These are phyloP conservation scores for Cruciata laevipes DNA, from an alignment of 257 asterid species.

Conservation along the genomic window DNA sequence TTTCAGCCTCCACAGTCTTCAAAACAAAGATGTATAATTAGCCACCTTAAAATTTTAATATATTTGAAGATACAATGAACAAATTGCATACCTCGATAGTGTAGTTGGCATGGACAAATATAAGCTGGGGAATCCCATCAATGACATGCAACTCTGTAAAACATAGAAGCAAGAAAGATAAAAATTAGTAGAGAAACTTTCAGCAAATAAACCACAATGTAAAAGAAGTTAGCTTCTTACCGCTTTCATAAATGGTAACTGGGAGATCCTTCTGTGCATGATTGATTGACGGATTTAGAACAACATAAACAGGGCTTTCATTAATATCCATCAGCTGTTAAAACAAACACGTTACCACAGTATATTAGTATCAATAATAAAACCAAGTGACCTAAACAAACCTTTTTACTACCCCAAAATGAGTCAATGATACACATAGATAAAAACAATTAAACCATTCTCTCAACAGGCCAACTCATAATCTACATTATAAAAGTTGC, in stretches of 20 bases:
- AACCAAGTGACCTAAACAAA: neutral
- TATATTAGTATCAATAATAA: conserved; percentile 1
- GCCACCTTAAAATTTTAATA: conserved; percentile 2
- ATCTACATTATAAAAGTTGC: neutral
- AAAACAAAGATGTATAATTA: conserved; percentile 14
- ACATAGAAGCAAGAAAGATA: conserved; percentile 14
- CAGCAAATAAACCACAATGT: conserved; percentile 8
- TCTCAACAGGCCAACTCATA: neutral
- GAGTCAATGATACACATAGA: neutral
- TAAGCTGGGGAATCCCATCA: conserved; percentile 91
- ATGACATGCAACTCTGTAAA: conserved; percentile 72
- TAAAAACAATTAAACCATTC: neutral
- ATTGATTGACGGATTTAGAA: conserved; percentile 87
- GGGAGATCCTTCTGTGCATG: conserved; percentile 95
- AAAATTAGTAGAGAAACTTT: neutral
- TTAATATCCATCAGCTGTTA: conserved; percentile 89
- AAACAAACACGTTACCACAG: neutral
- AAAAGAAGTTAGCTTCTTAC: conserved; percentile 35
- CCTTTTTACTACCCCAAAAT: too few species aligned
- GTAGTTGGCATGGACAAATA: conserved; percentile 84
- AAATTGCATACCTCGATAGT: conserved; percentile 67
- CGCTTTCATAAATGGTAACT: conserved; percentile 79
- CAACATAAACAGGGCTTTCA: conserved; percentile 87
- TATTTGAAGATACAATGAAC: neutral
- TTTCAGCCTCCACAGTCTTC: conserved; percentile 98